phyloP scores from a whole-genome alignment of 78 protist genomes.

The Goniomonas avonlea region DNA sequence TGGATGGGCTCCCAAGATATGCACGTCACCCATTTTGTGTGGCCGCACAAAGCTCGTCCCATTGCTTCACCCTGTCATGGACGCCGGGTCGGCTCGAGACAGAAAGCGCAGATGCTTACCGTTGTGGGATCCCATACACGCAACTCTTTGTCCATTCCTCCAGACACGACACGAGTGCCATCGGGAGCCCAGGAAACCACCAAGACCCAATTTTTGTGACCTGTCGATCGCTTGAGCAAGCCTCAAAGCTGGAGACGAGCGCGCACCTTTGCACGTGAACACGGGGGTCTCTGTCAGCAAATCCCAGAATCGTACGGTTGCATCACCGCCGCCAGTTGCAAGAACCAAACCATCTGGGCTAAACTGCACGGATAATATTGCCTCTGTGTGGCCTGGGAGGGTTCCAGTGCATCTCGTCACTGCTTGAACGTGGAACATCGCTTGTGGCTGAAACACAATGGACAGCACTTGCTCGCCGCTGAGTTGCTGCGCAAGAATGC shows the following conservation, averaged over 20 bases:
- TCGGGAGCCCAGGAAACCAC: slow-evolving; percentile 83
- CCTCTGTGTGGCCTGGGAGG: slow-evolving; percentile 45
- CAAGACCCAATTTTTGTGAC: slow-evolving; percentile 77
- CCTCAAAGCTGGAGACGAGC: neutral
- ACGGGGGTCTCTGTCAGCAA: slow-evolving; percentile 70
- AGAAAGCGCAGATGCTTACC: neutral
- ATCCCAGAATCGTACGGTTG: slow-evolving; percentile 91
- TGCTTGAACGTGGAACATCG: slow-evolving; percentile 80
- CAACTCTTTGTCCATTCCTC: slow-evolving; percentile 66
- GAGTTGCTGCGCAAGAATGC: neutral
- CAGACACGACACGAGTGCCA: slow-evolving; percentile 72
- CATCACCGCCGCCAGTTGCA: slow-evolving; percentile 69
- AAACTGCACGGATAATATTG: neutral
- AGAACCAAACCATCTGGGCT: neutral
- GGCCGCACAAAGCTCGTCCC: slow-evolving; percentile 44
- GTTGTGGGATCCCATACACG: slow-evolving; percentile 55
- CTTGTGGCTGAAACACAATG: slow-evolving; percentile 82
- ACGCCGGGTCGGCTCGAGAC: neutral
- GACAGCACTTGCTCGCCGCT: slow-evolving; percentile 31
- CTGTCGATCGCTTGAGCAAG: slow-evolving; percentile 16
- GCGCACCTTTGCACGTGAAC: neutral
- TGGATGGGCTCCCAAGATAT: no score
- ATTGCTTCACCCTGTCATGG: neutral
- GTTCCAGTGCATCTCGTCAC: slow-evolving; percentile 80
- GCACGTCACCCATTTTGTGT: slow-evolving; percentile 79